Percentiles rank a stretch among this genome's conserved stretches.
These are phyloP conservation scores for Blastocystis sp. DNA, from an alignment of 352 stramenopile genomes.

Conservation along the genomic window DNA sequence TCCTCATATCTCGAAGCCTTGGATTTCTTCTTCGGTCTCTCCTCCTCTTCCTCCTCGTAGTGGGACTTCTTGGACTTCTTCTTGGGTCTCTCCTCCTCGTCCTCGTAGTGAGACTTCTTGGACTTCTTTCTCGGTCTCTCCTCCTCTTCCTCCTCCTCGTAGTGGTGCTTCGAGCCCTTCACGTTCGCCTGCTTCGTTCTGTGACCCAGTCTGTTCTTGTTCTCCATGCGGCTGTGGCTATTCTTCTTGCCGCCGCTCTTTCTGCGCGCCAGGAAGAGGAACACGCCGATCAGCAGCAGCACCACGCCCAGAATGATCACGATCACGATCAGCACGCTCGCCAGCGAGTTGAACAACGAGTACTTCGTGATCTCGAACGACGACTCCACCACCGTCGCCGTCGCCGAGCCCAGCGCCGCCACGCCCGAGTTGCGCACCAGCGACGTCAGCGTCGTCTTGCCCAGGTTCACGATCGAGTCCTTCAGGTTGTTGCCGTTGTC, in stretches of 20 bases:
- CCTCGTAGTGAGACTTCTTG: conserved; percentile 41
- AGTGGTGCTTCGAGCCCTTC: neutral
- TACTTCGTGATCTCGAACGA: conserved; percentile 57
- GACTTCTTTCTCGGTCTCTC: conserved; percentile 19
- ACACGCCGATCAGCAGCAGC: conserved; percentile 42
- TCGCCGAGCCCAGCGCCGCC: conserved; percentile 27
- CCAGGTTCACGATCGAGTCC: neutral
- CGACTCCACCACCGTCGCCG: conserved; percentile 30
- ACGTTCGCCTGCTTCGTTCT: neutral
- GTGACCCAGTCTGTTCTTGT: neutral
- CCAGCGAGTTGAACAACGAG: conserved; percentile 55
- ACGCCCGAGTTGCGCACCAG: conserved; percentile 13
- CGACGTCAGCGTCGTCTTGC: conserved; percentile 46
- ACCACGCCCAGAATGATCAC: conserved; percentile 40
- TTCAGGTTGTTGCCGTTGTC: conserved; percentile 36
- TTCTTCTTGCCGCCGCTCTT: conserved; percentile 22
- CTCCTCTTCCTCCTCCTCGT: conserved; percentile 27
- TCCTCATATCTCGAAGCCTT: conserved; percentile 6
- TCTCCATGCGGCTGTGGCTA: conserved; percentile 13
- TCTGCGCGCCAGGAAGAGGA: conserved; percentile 13
- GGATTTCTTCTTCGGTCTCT: neutral
- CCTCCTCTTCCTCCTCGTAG: conserved; percentile 47
- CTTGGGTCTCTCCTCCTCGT: conserved; percentile 39
- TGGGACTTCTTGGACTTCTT: conserved; percentile 20
- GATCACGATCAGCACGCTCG: conserved; percentile 3